Conservation (phyloP, 2,329 filamentous ascomycete genomes). For the Diaporthe sp. region DNA sequence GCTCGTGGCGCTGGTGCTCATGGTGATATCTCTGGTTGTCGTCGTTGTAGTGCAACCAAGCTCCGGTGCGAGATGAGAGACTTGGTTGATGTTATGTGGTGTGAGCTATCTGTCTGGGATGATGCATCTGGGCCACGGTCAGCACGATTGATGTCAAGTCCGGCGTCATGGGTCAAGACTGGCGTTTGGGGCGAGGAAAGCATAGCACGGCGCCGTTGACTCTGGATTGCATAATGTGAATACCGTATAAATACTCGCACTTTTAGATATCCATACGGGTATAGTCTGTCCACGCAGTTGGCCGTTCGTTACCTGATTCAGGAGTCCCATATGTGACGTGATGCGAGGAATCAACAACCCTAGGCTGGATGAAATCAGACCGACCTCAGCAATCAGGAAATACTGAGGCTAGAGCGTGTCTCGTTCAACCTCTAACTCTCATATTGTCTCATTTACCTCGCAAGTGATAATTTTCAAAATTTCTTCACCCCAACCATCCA, state of each 20-base stretch:
- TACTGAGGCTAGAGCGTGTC: too few species aligned
- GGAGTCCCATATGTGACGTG: constrained; percentile 13
- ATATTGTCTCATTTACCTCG: background rate
- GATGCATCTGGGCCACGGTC: background rate
- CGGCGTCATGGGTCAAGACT: background rate
- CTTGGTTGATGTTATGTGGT: background rate
- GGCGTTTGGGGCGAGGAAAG: constrained; percentile 1
- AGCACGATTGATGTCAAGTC: background rate
- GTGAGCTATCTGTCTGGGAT: background rate
- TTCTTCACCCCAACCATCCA: background rate
- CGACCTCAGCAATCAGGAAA: background rate
- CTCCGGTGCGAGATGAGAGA: background rate
- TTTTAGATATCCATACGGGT: background rate
- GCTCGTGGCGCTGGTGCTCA: constrained; percentile 71
- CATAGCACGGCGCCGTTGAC: background rate
- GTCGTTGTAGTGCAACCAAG: constrained; percentile 26
- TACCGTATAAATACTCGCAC: constrained; percentile 11
- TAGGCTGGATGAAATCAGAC: background rate
- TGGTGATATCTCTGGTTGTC: constrained; percentile 62
- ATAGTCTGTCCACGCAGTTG: background rate
- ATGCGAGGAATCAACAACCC: background rate
- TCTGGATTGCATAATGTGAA: background rate
- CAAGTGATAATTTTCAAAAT: background rate
- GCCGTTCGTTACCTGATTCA: constrained; percentile 8
- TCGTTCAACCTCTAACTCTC: background rate